phyloP scores from a whole-genome alignment of 106 monocot genomes.

The Dendrobium officinale region DNA sequence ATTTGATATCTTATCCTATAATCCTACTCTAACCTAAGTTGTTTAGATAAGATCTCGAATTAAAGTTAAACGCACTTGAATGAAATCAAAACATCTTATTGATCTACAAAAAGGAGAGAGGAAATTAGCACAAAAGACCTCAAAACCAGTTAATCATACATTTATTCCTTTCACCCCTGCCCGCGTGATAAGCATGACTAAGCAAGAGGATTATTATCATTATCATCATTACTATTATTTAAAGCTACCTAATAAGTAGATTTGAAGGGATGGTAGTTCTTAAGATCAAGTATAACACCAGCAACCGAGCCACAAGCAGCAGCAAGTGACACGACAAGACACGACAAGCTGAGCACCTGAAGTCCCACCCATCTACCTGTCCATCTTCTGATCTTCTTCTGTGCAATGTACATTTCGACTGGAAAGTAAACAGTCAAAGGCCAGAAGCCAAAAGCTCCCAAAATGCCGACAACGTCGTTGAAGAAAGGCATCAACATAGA shows the following conservation, averaged over 20 bases:
- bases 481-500: slow-evolving; percentile 20
- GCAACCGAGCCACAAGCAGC: slow-evolving; percentile 34
- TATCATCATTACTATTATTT: too few species aligned
- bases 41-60: too few species aligned
- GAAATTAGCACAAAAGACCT: too few species aligned
- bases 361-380: slow-evolving; percentile 4
- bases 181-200: too few species aligned
- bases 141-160: too few species aligned
- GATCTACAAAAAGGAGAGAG: too few species aligned
- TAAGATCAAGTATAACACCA: slow-evolving; percentile 21
- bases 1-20: too few species aligned
- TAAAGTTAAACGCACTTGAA: too few species aligned
- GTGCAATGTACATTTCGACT: slow-evolving; percentile 18
- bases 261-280: slow-evolving; percentile 29
- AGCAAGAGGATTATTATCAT: too few species aligned
- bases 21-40: too few species aligned
- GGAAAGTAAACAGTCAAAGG: slow-evolving; percentile 21
- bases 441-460: slow-evolving; percentile 19
- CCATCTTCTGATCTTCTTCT: slow-evolving; percentile 14
- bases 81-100: too few species aligned
- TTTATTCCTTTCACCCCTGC: too few species aligned
- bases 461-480: slow-evolving; percentile 15
- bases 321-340: slow-evolving; percentile 18
- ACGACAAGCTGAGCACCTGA: slow-evolving; percentile 9
- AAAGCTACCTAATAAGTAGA: not conserved